phyloP scores from a whole-genome alignment of 768 basidiomycete species.

The Suillus discolor region DNA sequence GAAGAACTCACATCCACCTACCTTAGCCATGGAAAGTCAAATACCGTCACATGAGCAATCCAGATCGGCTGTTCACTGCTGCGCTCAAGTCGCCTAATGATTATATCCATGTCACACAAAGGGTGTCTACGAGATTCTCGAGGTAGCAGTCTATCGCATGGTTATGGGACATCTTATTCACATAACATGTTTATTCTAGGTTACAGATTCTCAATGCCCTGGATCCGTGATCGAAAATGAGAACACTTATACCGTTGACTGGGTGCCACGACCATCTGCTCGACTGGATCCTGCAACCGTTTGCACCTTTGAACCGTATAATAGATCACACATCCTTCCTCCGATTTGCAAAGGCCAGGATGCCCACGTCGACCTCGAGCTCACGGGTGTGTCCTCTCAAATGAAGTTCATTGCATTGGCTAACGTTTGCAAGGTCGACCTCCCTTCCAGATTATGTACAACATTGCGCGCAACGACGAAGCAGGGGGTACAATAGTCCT shows the following conservation, averaged over 20 bases:
- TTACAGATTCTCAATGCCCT: conserved; percentile 84
- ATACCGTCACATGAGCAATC: conserved; percentile 59
- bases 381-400: conserved; percentile 55
- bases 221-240: conserved; percentile 66
- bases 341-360: conserved; percentile 82
- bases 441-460: conserved; percentile 94
- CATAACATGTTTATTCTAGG: conserved; percentile 40
- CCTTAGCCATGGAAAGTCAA: conserved; percentile 84
- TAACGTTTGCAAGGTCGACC: conserved; percentile 60
- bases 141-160: conserved; percentile 43
- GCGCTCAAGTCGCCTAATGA: conserved; percentile 67
- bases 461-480: conserved; percentile 71
- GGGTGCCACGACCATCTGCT: conserved; percentile 80
- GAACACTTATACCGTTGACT: conserved; percentile 69
- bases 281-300: conserved; percentile 60
- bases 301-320: conserved; percentile 59
- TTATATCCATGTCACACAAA: conserved; percentile 68
- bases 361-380: conserved; percentile 82
- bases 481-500: conserved; percentile 69
- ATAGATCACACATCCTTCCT: conserved; percentile 73
- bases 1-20: not conserved
- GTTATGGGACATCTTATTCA: not conserved
- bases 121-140: conserved; percentile 74
- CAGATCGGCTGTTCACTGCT: conserved; percentile 41
- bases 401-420: not conserved